Base-by-base conservation (phyloP, 495 filamentous ascomycete genomes). In the Bryoglossum gracile region DNA sequence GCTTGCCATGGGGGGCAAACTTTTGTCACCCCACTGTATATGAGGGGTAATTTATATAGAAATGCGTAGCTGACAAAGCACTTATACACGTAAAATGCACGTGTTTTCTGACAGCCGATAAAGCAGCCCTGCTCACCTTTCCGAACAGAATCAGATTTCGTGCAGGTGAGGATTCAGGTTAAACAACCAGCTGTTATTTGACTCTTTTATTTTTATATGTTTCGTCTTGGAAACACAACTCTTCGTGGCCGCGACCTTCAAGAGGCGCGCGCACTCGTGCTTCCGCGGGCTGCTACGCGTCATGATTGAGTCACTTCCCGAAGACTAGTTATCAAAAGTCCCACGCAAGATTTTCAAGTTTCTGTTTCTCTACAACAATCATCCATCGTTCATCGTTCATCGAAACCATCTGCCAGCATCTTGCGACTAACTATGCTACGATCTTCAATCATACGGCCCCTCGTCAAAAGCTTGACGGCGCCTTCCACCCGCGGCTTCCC, bases 381-480 rank as follows among this genome's bases (percentile, higher is more conserved):
- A 46, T 46, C 43, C 17, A 21, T 32, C 25, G 33, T 46, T 17
- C 25, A 32, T 46, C 25, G 11, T 46, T 46, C 17, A 35, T 35
- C 30, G 25, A 32, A 46, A 46, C 22, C 30, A 46, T 46, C 43
- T 33, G 43, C 43, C 21, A 30, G 22, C 43, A 46, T 30, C 43
- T 46, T 46, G 43, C 43, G 43, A 46, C 25, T 21, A 46, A 46
- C 22, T 46, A 35, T 35, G 43, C 43, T 46, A 46, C 30, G 24
- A 32, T 35, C 43, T 33, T 46, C 43, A 32, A 32, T 32, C 28
- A 6, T 32, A 32, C 28, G n/a, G 28, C 28, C 8, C 43, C 14
- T 33, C 10, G 18, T 46, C 39, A 42, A 42, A 42, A 8, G 39
- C 39, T 42, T 6, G 6, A 32, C 28, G 6, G 28, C 28, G 28